Base-by-base conservation (phyloP, 2,329 filamentous ascomycete species). In the Mycocentrospora acerina region DNA sequence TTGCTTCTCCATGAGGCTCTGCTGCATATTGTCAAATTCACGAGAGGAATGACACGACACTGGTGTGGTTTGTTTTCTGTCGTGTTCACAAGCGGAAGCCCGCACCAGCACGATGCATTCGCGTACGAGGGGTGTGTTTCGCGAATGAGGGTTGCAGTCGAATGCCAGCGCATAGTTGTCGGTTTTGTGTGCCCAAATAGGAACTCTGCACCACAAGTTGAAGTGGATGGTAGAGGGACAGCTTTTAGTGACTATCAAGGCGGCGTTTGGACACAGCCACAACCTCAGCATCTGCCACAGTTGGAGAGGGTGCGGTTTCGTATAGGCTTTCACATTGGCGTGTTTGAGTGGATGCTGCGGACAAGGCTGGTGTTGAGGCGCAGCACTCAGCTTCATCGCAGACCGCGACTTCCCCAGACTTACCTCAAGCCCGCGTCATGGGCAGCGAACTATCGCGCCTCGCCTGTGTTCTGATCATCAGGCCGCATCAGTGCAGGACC, bases 1-100 rank as follows among this genome's bases (percentile, higher is more conserved):
- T 44, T 53, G 34, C 28, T 46, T 32, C 35, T 43, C 48, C 46
- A 36, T 62, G 61, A 57, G 61, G 59, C 59, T 66, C 60, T 62
- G 54, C 51, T 52, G 51, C 51, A 50, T 22, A 22, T 22, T 22
- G 19, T 22, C 19, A 22, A 9, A n/a, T n/a, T n/a, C n/a, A n/a
- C n/a, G n/a, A 22, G 19, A 22, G 19, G 9, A 9, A 22, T 22
- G 19, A 22, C 19, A 22, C 9, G 19, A 22, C 19, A 9, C 5
- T 22, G 19, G 40, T 42, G 45, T 47, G 42, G 41, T 37, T 41
- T 33, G 34, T 32, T 37, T 44, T 44, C 33, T 40, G 44, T 42
- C 33, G 28, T 41, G 28, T 45, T 33, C 39, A 45, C 33, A 19
- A 41, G 42, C 39, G 36, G 44, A 28, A 41, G 32, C 27, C 31